Evolutionary conservation across 306 rosid genomes (phyloP).

Genomic region (Alnus glutinosa): DNA sequence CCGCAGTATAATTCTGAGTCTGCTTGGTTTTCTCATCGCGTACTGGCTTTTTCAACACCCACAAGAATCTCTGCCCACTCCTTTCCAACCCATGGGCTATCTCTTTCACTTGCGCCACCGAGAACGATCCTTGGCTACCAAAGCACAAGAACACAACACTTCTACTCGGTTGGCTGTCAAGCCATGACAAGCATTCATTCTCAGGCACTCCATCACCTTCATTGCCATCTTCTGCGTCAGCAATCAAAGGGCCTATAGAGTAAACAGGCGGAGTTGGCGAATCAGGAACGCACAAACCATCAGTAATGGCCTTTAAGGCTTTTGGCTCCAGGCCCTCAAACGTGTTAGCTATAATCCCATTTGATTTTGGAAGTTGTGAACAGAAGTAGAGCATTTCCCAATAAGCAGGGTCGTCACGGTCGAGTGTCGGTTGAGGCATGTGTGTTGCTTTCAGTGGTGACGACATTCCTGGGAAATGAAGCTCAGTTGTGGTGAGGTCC

Average conservation of each 20-base stretch:
- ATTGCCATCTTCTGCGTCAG: background rate
- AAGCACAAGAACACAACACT: constrained; percentile 38
- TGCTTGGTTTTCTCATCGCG: background rate
- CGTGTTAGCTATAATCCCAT: constrained; percentile 27
- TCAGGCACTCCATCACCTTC: background rate
- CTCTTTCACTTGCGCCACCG: constrained; percentile 20
- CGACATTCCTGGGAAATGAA: constrained; percentile 18
- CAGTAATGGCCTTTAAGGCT: background rate
- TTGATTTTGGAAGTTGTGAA: constrained; percentile 13
- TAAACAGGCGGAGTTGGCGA: constrained; percentile 18
- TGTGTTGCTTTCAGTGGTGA: constrained; percentile 18
- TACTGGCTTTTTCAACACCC: constrained; percentile 29
- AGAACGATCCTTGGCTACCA: constrained; percentile 30
- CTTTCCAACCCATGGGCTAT: constrained; percentile 30
- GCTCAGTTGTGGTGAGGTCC: background rate
- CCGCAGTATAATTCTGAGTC: no score
- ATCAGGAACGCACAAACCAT: constrained; percentile 20
- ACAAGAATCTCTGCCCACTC: constrained; percentile 34
- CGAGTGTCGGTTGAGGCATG: constrained; percentile 3
- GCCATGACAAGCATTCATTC: constrained; percentile 31
- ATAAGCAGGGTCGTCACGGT: constrained; percentile 8
- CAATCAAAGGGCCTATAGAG: constrained; percentile 23
- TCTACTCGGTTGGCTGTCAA: constrained; percentile 21
- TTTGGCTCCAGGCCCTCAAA: constrained; percentile 22
- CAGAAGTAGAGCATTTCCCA: constrained; percentile 18